These are phyloP conservation scores for Hemisphaericaspora nanyangensis DNA, from an alignment of 805 yeast species.

Conservation along the genomic window DNA sequence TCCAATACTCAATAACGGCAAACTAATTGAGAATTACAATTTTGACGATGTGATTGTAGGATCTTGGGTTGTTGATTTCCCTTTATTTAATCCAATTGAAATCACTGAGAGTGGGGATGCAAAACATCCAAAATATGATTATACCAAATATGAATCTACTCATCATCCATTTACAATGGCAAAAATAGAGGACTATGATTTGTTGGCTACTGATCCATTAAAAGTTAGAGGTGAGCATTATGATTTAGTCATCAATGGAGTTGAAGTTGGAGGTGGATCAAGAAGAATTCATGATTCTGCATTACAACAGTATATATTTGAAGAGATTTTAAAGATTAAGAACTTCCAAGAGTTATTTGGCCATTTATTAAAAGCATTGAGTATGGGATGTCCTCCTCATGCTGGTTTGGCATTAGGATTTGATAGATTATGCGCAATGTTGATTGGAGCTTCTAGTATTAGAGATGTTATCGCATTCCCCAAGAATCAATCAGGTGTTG, in stretches of 20 bases:
- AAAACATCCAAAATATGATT: constrained; percentile 62
- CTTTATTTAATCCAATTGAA: constrained; percentile 80
- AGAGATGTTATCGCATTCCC: constrained; percentile 97
- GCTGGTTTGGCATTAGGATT: constrained; percentile 96
- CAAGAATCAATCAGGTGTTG: constrained; percentile 83
- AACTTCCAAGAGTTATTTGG: constrained; percentile 71
- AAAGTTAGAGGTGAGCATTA: constrained; percentile 84
- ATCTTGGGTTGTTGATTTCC: constrained; percentile 89
- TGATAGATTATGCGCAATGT: constrained; percentile 89
- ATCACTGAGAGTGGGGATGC: constrained; percentile 9
- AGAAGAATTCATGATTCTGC: constrained; percentile 86
- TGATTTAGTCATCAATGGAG: constrained; percentile 90
- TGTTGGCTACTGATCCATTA: constrained; percentile 52
- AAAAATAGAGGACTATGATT: constrained; percentile 59
- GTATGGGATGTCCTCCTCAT: constrained; percentile 96
- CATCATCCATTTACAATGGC: constrained; percentile 99
- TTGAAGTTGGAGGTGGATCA: constrained; percentile 96
- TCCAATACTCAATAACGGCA: constrained; percentile 17
- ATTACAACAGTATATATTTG: constrained; percentile 71
- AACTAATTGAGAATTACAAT: constrained; percentile 13
- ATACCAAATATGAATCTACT: constrained; percentile 54
- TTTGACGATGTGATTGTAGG: constrained; percentile 48
- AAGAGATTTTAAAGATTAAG: constrained; percentile 55
- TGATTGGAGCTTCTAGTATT: constrained; percentile 70
- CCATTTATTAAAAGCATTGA: constrained; percentile 76